These are phyloP conservation scores for Leavenworthia alabamica DNA, from an alignment of 345 rosid species.

Conservation along the genomic window DNA sequence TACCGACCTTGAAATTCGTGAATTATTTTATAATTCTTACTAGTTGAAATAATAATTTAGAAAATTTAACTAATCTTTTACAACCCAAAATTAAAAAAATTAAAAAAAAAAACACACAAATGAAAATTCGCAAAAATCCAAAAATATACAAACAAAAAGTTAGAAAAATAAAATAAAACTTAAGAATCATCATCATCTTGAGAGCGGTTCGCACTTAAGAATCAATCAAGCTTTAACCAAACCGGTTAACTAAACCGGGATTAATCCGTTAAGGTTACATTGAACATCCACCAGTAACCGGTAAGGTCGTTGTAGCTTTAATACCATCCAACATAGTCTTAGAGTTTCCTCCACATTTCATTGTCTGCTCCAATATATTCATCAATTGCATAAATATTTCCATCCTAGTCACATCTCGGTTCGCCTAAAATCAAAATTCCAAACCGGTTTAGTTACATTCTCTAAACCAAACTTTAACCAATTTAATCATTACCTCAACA, in stretches of 20 bases:
- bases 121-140: slow-evolving; percentile 1
- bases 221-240: too few relatives aligned
- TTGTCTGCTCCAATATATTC: slow-evolving; percentile 69
- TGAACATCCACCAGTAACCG: slow-evolving; percentile 50
- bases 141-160: slow-evolving; percentile 17
- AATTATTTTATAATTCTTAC: slow-evolving; percentile 8
- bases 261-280: slow-evolving; percentile 26
- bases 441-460: neutral
- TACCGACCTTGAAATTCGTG: slow-evolving; percentile 19
- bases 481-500: slow-evolving; percentile 76
- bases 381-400: slow-evolving; percentile 87
- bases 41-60: neutral
- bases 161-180: neutral
- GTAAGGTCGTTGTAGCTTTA: slow-evolving; percentile 44
- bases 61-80: neutral
- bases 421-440: too few relatives aligned
- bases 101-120: slow-evolving; percentile 14
- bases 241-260: neutral
- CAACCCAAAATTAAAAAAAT: neutral
- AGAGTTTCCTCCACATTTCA: slow-evolving; percentile 40
- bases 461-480: neutral
- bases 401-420: slow-evolving; percentile 88
- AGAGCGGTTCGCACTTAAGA: too few relatives aligned
- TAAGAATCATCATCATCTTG: neutral
- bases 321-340: slow-evolving; percentile 43